phyloP scores from a whole-genome alignment of 2,329 filamentous ascomycete species.

The Pseudogymnoascus sp. region DNA sequence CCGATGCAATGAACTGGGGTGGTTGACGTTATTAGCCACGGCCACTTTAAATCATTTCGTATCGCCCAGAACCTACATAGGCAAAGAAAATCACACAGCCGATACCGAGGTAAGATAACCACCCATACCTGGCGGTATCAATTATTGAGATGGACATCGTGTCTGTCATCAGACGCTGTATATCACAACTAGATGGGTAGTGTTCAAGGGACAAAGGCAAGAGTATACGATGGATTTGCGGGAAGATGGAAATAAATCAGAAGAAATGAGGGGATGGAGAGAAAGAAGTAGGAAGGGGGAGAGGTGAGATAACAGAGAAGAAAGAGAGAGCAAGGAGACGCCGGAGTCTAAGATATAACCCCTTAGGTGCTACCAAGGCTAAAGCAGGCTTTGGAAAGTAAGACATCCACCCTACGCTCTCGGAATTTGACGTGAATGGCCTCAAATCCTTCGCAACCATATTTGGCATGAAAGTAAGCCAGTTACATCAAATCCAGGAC shows the following conservation, averaged over 20 bases:
- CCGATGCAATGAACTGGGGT: background rate
- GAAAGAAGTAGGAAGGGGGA: background rate
- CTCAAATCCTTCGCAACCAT: background rate
- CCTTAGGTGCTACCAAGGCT: background rate
- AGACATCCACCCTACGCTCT: background rate
- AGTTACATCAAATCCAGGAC: background rate
- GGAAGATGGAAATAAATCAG: background rate
- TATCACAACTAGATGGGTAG: background rate
- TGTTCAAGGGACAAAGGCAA: background rate
- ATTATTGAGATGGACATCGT: background rate
- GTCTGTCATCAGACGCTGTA: no score
- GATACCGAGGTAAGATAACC: background rate
- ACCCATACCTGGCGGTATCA: background rate
- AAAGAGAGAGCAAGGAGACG: background rate
- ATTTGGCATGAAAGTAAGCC: background rate
- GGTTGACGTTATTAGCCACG: background rate
- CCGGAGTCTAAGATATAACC: background rate
- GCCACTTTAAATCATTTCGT: background rate
- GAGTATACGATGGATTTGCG: background rate
- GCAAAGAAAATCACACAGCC: background rate
- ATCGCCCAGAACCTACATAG: background rate
- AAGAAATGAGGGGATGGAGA: background rate
- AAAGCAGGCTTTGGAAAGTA: background rate
- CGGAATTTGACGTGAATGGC: background rate
- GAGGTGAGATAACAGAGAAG: background rate